Evolutionary conservation across 31 red algal species (phyloP).

Genomic region (Asparagopsis taxiformis): DNA sequence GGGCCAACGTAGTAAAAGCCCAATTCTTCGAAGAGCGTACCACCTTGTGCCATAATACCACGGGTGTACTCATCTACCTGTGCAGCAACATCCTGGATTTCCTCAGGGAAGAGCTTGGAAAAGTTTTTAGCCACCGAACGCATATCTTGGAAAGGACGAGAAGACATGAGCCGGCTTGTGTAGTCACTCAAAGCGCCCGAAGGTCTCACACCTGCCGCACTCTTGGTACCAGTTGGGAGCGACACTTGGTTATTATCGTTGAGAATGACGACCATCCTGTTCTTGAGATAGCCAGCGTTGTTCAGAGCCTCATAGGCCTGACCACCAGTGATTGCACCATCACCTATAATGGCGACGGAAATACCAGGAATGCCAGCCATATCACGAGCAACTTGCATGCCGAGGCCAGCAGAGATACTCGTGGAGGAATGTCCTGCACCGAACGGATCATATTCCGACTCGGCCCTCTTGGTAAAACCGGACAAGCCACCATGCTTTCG

Average conservation of each 20-base stretch:
- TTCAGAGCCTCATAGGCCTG: slow-evolving; percentile 99
- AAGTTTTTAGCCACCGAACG: slow-evolving; percentile 86
- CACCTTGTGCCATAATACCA: slow-evolving; percentile 75
- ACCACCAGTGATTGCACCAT: slow-evolving; percentile 98
- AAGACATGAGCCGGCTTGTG: slow-evolving; percentile 72
- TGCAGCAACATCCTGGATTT: slow-evolving; percentile 79
- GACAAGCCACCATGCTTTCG: slow-evolving; percentile 86
- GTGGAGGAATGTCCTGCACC: slow-evolving; percentile 95
- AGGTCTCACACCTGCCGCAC: slow-evolving; percentile 73
- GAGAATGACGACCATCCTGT: slow-evolving; percentile 92
- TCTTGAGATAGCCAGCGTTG: slow-evolving; percentile 92
- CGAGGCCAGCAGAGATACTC: slow-evolving; percentile 85
- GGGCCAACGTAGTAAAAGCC: slow-evolving; percentile 99
- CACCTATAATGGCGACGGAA: slow-evolving; percentile 93
- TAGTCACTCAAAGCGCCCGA: slow-evolving; percentile 85
- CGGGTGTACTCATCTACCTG: slow-evolving; percentile 90
- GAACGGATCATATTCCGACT: slow-evolving; percentile 90
- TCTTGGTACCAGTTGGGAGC: slow-evolving; percentile 92
- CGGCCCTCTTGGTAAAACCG: slow-evolving; percentile 89
- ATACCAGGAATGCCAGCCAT: slow-evolving; percentile 69
- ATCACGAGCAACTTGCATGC: slow-evolving; percentile 87
- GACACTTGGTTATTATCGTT: slow-evolving; percentile 97
- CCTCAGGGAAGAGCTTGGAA: slow-evolving; percentile 80
- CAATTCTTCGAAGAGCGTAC: slow-evolving; percentile 94
- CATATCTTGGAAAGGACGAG: slow-evolving; percentile 77